A percentile compares a stretch with the other conserved stretches of the same genome.
Conservation (phyloP, 257 asterid species). For the Ajuga chamaepitys region DNA sequence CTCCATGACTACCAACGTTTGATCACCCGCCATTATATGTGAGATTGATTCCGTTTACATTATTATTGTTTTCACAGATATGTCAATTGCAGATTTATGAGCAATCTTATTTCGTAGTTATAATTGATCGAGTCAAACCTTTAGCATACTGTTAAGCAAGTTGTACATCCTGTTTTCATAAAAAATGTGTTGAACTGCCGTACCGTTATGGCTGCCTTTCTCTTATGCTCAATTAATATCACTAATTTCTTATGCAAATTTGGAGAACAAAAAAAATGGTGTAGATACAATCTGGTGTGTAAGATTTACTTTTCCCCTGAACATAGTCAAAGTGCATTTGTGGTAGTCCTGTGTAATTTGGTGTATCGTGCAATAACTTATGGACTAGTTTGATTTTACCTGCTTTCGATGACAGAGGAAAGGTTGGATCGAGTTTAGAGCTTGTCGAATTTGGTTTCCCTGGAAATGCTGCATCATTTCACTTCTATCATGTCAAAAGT, state of each 20-base stretch:
- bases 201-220: not conserved
- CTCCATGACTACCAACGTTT: slow-evolving; percentile 76
- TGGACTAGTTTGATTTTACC: not conserved
- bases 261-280: no score
- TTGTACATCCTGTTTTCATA: not conserved
- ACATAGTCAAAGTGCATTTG: no score
- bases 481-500: slow-evolving; percentile 64
- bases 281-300: no score
- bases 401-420: slow-evolving; percentile 44
- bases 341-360: not conserved
- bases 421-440: slow-evolving; percentile 41
- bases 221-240: not conserved
- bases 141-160: not conserved
- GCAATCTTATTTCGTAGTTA: not conserved
- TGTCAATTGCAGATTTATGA: not conserved
- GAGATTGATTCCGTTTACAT: slow-evolving; percentile 29
- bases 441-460: slow-evolving; percentile 30
- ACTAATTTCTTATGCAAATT: no score
- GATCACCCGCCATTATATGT: slow-evolving; percentile 57
- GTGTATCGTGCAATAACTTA: not conserved
- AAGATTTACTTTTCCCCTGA: no score
- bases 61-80: not conserved
- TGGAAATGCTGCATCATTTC: slow-evolving; percentile 36
- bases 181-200: not conserved
- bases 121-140: no score